Base-by-base conservation (phyloP, 371 early-diverging fungal species). In the Circinella minor region DNA sequence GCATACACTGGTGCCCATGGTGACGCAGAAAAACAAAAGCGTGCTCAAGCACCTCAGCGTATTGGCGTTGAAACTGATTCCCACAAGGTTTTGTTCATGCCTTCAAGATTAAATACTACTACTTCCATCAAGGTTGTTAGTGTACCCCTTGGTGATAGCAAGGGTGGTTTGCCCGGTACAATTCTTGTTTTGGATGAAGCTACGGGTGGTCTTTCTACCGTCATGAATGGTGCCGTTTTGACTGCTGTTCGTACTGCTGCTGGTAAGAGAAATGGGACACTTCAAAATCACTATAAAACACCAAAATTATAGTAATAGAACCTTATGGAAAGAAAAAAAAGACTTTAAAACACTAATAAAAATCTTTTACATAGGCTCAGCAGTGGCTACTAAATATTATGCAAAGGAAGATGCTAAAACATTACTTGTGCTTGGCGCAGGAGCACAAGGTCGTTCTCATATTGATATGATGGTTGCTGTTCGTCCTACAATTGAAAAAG, bases 191-290 rank as follows among this genome's bases (percentile, higher is more conserved):
- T 89, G 55, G 78, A 89, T 70, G 83, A 86, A 72, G 67, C 71
- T 4, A 84, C 86, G 0, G 87, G 84, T 7, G 74, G 74, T 27
- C 82, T 84, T 5, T 70, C 82, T 27, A 85, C 87, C 27, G 74
- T 90, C 3, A 81, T 90, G 77, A 88, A 90, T 67, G 88, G 86
- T 17, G 82, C 75, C 3, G 77, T 80, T 14, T 67, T 88, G 10
- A 90, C 90, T 1, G 89, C 89, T 39, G 72, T 88, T 11, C 74
- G 90, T 20, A 90, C 90, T 36, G 90, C 90, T 14, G 88, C 90
- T 47, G 85, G 84, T 81, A 49, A 57, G 34, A 27, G 27, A 27
- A 27, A 27, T 27, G 27, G 27, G 27, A 27, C 27, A 2, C 27
- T 27, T 27, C 27, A 27, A 27, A 27, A 27, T 27, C 27, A 27